Percentiles rank a stretch among this genome's conserved stretches.
Conservation (phyloP, 225 moss, liverwort and hornwort species). For the Lunularia cruciata region DNA sequence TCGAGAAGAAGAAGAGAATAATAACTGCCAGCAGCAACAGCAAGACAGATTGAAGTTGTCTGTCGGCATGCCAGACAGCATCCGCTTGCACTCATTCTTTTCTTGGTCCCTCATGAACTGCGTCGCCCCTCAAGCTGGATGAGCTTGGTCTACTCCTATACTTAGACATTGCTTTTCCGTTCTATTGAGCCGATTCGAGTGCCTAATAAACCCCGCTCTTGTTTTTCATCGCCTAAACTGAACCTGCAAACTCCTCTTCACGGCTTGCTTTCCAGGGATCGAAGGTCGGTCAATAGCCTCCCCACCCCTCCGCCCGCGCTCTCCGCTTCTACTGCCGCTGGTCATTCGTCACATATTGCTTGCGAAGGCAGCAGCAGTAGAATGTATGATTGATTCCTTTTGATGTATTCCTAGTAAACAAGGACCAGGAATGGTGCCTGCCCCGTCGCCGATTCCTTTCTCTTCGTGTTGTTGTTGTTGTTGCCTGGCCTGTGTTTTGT, state of each 20-base stretch:
- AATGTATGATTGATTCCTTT: not conserved
- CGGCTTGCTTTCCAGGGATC: conserved; percentile 1
- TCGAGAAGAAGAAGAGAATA: conserved; percentile 9
- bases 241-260: not conserved
- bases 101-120: not conserved
- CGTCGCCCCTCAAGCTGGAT: not conserved
- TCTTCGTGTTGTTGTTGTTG: not conserved
- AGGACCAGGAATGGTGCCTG: not conserved
- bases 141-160: too few relatives aligned
- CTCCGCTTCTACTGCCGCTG: not conserved
- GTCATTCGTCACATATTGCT: not conserved
- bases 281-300: not conserved
- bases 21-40: conserved; percentile 8
- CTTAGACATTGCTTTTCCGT: too few relatives aligned
- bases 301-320: too few relatives aligned
- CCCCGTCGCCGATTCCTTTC: not conserved
- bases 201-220: too few relatives aligned
- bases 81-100: not conserved
- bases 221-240: too few relatives aligned
- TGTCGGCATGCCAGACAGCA: conserved; percentile 30
- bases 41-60: conserved; percentile 24
- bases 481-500: not conserved
- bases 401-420: not conserved
- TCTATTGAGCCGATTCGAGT: too few relatives aligned
- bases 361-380: not conserved